Evolutionary conservation across 2,329 filamentous ascomycete species (phyloP), one percentile per base, ranked within the genome.

Genomic region (Pleomassaria siparia): DNA sequence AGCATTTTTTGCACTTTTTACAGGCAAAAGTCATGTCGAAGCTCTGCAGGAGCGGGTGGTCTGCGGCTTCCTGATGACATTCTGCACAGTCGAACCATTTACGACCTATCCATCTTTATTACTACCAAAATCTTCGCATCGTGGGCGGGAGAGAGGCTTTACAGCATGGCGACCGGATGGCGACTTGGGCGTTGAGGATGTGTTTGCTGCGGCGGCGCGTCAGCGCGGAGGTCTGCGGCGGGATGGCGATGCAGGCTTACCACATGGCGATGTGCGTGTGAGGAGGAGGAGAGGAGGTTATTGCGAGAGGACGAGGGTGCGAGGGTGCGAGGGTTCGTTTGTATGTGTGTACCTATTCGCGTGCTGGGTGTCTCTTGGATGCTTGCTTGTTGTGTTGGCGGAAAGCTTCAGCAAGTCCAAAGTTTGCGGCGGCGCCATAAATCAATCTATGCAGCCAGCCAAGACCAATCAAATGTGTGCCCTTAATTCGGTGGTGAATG

Each of bases 1-100:
- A 99, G 73, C 87, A 91, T 75, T 99, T 99, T 61, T 88, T 91
- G 84, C 94, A 99, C 77, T 99, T 99, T 66, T 99, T 99, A 82
- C 94, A 99, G 43, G 89, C 90, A 66, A 99, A 97, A 29, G 79
- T 82, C 90, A 99, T 95, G 67, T 99, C 94, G 60, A 86, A 80
- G 55, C 79, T 80, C 74, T 95, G 88, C 44, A 82, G 74, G 18
- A 99, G 84, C 29, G 81, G 74, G 71, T 97, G 94, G 51, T 78
- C 74, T 72, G 95, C 87, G 52, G 83, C 78, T 71, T 99, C 94
- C 44, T 76, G 76, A 75, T 99, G 94, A 76, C 94, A 99, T 71
- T 96, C 88, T 56, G 89, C 88, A 74, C 94, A 99, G 78, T 99
- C 94, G 76, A 96, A 99, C 95, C 95, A 99, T 79, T 96, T 96